Evolutionary conservation across 768 basidiomycete species (phyloP).

Genomic region (Asterophora lycoperdoides): DNA sequence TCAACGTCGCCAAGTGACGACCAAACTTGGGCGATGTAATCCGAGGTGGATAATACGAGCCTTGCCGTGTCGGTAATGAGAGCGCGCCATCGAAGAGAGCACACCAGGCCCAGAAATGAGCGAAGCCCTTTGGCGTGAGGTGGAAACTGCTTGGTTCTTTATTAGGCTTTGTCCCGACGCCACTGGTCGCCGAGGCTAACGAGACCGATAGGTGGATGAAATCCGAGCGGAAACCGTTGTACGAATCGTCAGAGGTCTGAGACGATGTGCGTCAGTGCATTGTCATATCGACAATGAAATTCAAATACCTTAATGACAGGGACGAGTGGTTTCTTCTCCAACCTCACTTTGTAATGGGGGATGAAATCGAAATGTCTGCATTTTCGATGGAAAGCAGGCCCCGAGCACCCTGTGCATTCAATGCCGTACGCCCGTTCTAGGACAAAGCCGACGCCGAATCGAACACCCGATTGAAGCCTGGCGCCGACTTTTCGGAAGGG

Average conservation of each 20-base stretch:
- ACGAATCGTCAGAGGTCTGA: conserved; percentile 64
- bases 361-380: conserved; percentile 80
- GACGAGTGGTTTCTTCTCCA: conserved; percentile 43
- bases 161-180: conserved; percentile 6
- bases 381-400: conserved; percentile 62
- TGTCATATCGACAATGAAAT: background rate
- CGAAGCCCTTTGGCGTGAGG: conserved; percentile 77
- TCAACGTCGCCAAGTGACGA: conserved; percentile 84
- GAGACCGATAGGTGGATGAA: conserved; percentile 92
- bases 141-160: conserved; percentile 67
- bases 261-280: conserved; percentile 2
- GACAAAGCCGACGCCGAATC: conserved; percentile 80
- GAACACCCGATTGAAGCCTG: conserved; percentile 76
- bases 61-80: conserved; percentile 84
- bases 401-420: conserved; percentile 60
- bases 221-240: conserved; percentile 85
- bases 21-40: conserved; percentile 82
- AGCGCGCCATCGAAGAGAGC: conserved; percentile 73
- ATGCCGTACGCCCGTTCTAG: conserved; percentile 79
- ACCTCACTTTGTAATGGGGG: conserved; percentile 72
- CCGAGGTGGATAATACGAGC: conserved; percentile 70
- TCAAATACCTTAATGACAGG: conserved; percentile 44
- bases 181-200: conserved; percentile 58
- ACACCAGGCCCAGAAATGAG: conserved; percentile 95
- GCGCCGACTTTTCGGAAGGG: conserved; percentile 72